These are phyloP conservation scores for Colletotrichum euphorbiae DNA, from an alignment of 2,329 filamentous ascomycete species.

Conservation along the genomic window DNA sequence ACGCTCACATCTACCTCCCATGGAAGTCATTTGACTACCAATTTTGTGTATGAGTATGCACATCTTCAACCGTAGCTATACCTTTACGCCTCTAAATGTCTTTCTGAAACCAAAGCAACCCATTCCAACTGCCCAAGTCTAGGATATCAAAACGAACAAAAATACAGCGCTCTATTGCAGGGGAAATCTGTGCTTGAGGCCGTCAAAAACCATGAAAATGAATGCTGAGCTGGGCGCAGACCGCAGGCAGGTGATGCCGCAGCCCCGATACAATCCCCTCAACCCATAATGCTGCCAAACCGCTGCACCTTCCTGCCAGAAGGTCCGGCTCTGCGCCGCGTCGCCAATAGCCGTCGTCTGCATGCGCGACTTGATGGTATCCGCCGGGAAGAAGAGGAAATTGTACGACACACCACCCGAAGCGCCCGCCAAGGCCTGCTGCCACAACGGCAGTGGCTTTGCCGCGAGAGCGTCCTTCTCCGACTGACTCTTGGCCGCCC, in stretches of 20 bases:
- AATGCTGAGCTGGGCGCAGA: conserved; percentile 96
- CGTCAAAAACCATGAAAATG: conserved; percentile 96
- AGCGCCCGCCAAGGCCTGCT: conserved; percentile 89
- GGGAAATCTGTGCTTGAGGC: conserved; percentile 77
- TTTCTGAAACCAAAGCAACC: conserved; percentile 7
- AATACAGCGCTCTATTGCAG: conserved; percentile 49
- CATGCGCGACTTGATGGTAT: conserved; percentile 97
- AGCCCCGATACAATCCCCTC: conserved; percentile 90
- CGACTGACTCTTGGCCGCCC: conserved; percentile 51
- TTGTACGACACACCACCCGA: conserved; percentile 94
- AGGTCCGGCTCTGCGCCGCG: conserved; percentile 69
- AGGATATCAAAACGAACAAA: conserved; percentile 37
- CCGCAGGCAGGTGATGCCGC: conserved; percentile 89
- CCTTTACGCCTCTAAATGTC: conserved; percentile 34
- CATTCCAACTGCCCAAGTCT: conserved; percentile 27
- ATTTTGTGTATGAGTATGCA: conserved; percentile 9
- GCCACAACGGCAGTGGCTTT: conserved; percentile 78
- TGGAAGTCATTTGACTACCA: background rate
- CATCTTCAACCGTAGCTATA: conserved; percentile 8
- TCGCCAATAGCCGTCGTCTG: conserved; percentile 82
- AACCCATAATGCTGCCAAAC: conserved; percentile 88
- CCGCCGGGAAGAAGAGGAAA: conserved; percentile 95
- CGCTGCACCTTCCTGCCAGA: conserved; percentile 76
- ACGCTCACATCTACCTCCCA: background rate
- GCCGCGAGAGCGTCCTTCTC: conserved; percentile 57